Evolutionary conservation across 768 basidiomycete genomes (phyloP), one percentile per base, ranked within the genome.

Genomic region (Termitomyces sp.): DNA sequence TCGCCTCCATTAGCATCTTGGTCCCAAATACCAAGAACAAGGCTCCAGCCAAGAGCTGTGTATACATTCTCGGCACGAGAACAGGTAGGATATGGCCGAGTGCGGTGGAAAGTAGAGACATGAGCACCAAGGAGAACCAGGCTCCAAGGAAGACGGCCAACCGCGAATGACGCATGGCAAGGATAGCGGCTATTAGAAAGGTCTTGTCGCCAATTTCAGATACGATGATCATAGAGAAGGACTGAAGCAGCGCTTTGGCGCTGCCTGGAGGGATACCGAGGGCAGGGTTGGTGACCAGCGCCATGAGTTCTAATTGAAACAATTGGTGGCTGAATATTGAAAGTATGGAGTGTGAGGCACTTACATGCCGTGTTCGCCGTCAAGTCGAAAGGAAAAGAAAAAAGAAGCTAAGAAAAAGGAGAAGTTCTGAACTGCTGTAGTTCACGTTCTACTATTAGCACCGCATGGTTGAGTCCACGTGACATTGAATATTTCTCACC

Each of bases 131-230:
- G 8, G 94, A 93, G 15, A 82, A 79, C 62, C 98, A 87, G 1
- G 97, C 95, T 33, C 95, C 97, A 0, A 78, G 77, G 67, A 98
- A 98, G 57, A 99, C 94, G 55, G 85, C 72, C 44, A 87, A 62
- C 21, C 95, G 86, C 1, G 94, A 87, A 68, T 97, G 94, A 7
- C 93, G 87, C 85, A 94, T 94, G 11, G 95, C 94, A 64, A 83
- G 89, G 66, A 86, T 92, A 74, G 81, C 81, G 28, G 80, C 76
- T 50, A 95, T 93, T 50, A 95, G 93, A 49, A 96, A 87, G 0
- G 96, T 98, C 70, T 98, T 97, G 84, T 98, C 96, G 23, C 96
- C 96, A 43, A 95, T 88, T 77, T 94, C 92, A 2, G 91, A 93
- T 67, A 89, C 78, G 35, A 98, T 87, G 65, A 97, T 98, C 86